Conservation (phyloP, 306 rosid genomes). For the Clitoria ternatea region DNA sequence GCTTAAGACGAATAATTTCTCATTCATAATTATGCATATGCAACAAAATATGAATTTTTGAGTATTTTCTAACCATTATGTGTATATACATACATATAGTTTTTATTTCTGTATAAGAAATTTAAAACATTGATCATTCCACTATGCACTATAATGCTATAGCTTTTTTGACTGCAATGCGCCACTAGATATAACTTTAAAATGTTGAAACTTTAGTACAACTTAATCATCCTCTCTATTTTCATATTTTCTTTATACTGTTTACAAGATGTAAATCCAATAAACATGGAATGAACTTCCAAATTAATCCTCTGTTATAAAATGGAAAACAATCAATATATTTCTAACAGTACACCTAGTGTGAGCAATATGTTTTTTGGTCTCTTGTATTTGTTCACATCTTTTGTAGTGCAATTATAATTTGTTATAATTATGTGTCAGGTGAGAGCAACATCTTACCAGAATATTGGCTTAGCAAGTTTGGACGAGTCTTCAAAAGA, state of each 20-base stretch:
- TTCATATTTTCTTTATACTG: not conserved
- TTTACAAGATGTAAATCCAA: not conserved
- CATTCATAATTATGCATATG: too few species aligned
- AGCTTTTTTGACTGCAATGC: too few species aligned
- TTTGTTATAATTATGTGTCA: conserved; percentile 42
- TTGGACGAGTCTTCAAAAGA: conserved; percentile 79
- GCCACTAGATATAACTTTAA: not conserved
- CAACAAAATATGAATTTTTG: too few species aligned
- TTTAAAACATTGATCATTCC: too few species aligned
- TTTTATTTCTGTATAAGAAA: too few species aligned
- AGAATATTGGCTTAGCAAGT: conserved; percentile 39
- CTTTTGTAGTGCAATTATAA: not conserved
- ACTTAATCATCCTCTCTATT: not conserved
- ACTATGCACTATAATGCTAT: too few species aligned
- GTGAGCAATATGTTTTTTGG: not conserved
- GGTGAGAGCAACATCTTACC: conserved; percentile 62
- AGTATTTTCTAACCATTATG: too few species aligned
- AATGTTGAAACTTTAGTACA: not conserved
- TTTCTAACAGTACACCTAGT: not conserved
- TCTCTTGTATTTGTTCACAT: not conserved
- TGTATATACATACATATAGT: too few species aligned
- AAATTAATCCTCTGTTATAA: not conserved
- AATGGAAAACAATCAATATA: not conserved
- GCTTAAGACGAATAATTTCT: too few species aligned
- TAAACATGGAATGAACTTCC: not conserved